Conservation (phyloP, 2,329 filamentous ascomycete genomes). For the Rhinocladiella mackenziei region DNA sequence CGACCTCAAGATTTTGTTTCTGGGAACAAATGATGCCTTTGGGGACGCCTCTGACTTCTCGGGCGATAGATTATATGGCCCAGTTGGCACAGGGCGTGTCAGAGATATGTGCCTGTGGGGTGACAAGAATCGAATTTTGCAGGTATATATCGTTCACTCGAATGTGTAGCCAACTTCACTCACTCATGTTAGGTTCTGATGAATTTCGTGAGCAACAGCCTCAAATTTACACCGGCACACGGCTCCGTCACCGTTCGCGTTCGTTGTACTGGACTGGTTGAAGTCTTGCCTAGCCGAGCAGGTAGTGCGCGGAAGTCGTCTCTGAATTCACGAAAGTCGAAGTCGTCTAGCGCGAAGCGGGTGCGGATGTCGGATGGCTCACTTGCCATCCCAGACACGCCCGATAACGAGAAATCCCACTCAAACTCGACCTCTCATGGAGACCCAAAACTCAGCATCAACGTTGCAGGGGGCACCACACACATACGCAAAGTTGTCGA, state of each 20-base stretch:
- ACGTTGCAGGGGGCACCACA: conserved; percentile 57
- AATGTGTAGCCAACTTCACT: background rate
- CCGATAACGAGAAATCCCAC: conserved; percentile 17
- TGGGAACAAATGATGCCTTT: conserved; percentile 48
- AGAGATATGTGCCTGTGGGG: conserved; percentile 88
- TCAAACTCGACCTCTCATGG: conserved; percentile 16
- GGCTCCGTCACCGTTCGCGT: conserved; percentile 75
- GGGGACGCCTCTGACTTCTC: conserved; percentile 26
- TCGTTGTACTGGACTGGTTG: conserved; percentile 52
- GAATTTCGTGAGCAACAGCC: conserved; percentile 83
- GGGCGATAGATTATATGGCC: conserved; percentile 55
- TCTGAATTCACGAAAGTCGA: conserved; percentile 28
- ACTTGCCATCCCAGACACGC: conserved; percentile 15
- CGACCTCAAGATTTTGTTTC: conserved; percentile 66
- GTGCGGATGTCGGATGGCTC: conserved; percentile 30
- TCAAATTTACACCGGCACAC: conserved; percentile 80
- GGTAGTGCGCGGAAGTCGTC: conserved; percentile 37
- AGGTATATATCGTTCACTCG: conserved; percentile 52
- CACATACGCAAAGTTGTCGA: conserved; percentile 46
- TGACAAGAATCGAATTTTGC: conserved; percentile 85
- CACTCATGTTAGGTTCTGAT: conserved; percentile 58
- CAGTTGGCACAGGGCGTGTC: conserved; percentile 62
- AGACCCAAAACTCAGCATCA: conserved; percentile 51
- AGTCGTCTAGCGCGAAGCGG: conserved; percentile 25
- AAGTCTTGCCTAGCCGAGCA: conserved; percentile 19